Base-by-base conservation (phyloP, 1,139 yeast species). In the Fermentozyma sake region DNA sequence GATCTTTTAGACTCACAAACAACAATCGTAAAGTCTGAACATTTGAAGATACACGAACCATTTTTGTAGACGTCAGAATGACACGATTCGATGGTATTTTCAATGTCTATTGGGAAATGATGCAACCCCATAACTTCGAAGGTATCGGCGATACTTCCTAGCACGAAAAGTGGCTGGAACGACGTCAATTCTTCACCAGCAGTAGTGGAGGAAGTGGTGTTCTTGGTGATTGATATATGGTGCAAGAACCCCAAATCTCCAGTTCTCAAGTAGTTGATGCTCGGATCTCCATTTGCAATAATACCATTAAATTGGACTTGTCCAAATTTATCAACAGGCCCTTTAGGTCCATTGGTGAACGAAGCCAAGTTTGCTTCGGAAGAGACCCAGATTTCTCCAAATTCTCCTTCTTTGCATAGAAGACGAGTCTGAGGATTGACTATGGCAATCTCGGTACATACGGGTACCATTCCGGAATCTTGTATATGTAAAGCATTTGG, bases 351-450 rank as follows among this genome's bases (percentile, higher is more conserved):
- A 34, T 72, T 70, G 27, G 79, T 74, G 48, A 80, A 80, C 4
- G 76, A 73, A 6, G 65, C 52, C 19, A 79, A 79, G 42, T 80
- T 86, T 1, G 91, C 95, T 41, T 87, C 95, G 1, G 95, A 82
- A 37, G 83, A 75, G 3, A 91, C 93, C 98, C 98, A 91, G 24
- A 91, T 87, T 57, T 91, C 98, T 20, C 99, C 99, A 52, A 78
- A 80, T 52, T 93, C 98, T n/a, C 97, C 97, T 33, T 79, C 81
- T 35, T 73, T 76, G 52, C 98, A 91, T 11, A 87, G 60, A 29
- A 63, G 60, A 27, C 74, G 58, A 0, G 96, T 91, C 50, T 89
- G 96, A 1, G 98, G 98, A 42, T 93, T 93, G 4, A 91, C 97
- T 37, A 91, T 84, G 1, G 95, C 93, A 22, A 93, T 76, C 49